Conservation (phyloP, 2,329 filamentous ascomycete genomes). For the Sphaerulina musiva region DNA sequence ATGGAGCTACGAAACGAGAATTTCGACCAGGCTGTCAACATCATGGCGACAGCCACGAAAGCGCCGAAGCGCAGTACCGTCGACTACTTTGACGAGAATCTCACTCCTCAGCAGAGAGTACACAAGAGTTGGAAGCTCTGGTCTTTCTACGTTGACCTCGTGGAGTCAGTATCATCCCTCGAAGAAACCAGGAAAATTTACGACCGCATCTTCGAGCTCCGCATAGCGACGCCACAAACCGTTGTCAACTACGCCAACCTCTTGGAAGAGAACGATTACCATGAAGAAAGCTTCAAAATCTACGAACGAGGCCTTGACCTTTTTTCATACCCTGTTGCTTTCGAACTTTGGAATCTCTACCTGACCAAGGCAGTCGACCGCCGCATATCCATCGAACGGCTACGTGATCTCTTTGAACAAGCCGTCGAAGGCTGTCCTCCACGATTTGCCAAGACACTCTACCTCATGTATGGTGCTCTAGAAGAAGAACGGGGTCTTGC, state of each 20-base stretch:
- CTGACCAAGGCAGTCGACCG: conserved; percentile 94
- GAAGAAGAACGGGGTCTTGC: conserved; percentile 94
- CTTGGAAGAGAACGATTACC: conserved; percentile 89
- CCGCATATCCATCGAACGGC: conserved; percentile 87
- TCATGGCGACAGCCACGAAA: conserved; percentile 96
- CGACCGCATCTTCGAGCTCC: conserved; percentile 94
- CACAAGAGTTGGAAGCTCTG: conserved; percentile 99
- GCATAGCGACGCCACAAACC: conserved; percentile 95
- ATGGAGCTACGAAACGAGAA: conserved; percentile 95
- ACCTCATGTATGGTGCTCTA: conserved; percentile 95
- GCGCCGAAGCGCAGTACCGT: conserved; percentile 96
- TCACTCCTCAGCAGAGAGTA: conserved; percentile 90
- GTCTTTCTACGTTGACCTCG: conserved; percentile 98
- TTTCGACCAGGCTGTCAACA: conserved; percentile 85
- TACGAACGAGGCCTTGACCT: conserved; percentile 94
- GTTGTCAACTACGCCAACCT: conserved; percentile 98
- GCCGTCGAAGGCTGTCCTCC: conserved; percentile 90
- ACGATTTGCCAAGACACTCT: conserved; percentile 91
- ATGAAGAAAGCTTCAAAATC: conserved; percentile 94
- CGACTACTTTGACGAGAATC: conserved; percentile 95
- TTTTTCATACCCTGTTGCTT: conserved; percentile 97
- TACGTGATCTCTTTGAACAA: conserved; percentile 95
- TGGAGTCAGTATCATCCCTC: conserved; percentile 84
- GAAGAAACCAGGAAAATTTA: conserved; percentile 93
- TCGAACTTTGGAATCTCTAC: conserved; percentile 98